These are phyloP conservation scores for Vitis hybrid DNA, from an alignment of 177 flowering plant genomes.

Conservation along the genomic window DNA sequence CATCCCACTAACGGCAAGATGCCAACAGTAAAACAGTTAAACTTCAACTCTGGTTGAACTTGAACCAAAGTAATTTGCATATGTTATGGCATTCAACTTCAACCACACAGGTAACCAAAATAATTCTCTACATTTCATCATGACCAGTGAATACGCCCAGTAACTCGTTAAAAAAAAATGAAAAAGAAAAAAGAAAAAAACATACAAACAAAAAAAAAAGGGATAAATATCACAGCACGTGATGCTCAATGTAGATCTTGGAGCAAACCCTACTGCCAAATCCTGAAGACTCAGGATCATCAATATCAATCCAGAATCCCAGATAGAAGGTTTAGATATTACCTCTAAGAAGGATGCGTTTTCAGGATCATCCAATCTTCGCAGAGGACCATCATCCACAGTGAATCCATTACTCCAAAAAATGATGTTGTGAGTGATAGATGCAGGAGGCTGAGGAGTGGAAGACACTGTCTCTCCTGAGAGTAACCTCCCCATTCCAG, in stretches of 20 bases:
- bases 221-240: no score
- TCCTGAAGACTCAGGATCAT: background rate
- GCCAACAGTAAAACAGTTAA: background rate
- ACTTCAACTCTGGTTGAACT: background rate
- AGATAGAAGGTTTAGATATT: conserved; percentile 8
- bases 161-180: no score
- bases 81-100: no score
- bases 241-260: background rate
- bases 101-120: no score
- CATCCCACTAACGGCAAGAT: background rate
- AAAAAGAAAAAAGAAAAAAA: no score
- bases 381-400: conserved; percentile 83
- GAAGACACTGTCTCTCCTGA: conserved; percentile 68
- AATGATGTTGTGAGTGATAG: conserved; percentile 58
- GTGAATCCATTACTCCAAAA: conserved; percentile 92
- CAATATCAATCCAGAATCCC: background rate
- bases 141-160: no score
- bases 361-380: conserved; percentile 88
- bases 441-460: conserved; percentile 71
- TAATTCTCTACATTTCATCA: no score
- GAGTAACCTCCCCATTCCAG: conserved; percentile 80
- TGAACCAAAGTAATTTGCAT: background rate
- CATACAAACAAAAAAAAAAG: no score
- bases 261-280: background rate
- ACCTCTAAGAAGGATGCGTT: conserved; percentile 93